These are phyloP conservation scores for Wallacemonas rigidus DNA, from an alignment of 208 protist genomes.

Conservation along the genomic window DNA sequence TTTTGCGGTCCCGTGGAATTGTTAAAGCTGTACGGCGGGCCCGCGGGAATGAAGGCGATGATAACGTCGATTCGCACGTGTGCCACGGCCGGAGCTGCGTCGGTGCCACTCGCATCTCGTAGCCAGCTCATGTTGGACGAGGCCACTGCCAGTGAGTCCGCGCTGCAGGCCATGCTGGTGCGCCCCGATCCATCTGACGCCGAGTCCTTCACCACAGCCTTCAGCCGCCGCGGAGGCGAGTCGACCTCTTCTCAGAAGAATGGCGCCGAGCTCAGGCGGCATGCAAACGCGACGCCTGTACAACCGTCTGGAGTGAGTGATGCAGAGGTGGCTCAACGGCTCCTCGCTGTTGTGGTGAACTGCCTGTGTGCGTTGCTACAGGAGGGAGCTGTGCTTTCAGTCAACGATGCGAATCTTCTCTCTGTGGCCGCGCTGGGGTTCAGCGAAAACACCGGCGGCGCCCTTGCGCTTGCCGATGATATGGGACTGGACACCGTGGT, in stretches of 20 bases:
- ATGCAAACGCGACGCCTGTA: too few relatives aligned
- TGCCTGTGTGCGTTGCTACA: slow-evolving; percentile 59
- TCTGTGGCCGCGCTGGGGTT: slow-evolving; percentile 68
- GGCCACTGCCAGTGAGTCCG: slow-evolving; percentile 7
- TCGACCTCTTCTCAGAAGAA: too few relatives aligned
- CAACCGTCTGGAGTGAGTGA: slow-evolving; percentile 18
- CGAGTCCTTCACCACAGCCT: slow-evolving; percentile 1
- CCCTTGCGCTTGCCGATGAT: slow-evolving; percentile 50
- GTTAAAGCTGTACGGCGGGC: slow-evolving; percentile 36
- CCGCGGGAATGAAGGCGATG: neutral
- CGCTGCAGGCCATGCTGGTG: slow-evolving; percentile 11
- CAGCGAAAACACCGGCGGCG: slow-evolving; percentile 58
- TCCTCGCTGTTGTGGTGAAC: slow-evolving; percentile 68
- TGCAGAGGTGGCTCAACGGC: slow-evolving; percentile 45
- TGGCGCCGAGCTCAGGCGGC: too few relatives aligned
- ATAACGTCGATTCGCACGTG: neutral
- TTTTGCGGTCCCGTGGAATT: slow-evolving; percentile 36
- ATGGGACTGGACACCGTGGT: slow-evolving; percentile 36
- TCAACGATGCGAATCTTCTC: slow-evolving; percentile 55
- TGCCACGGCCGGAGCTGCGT: neutral
- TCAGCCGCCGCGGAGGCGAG: neutral
- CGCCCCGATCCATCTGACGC: slow-evolving; percentile 28
- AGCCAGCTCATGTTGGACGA: slow-evolving; percentile 18
- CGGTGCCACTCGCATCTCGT: neutral
- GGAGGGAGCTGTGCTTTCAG: slow-evolving; percentile 37